Percentiles rank a stretch among this genome's conserved stretches.
These are phyloP conservation scores for Mesembryanthemum crystallinum DNA, from an alignment of 148 eudicot species.

Conservation along the genomic window DNA sequence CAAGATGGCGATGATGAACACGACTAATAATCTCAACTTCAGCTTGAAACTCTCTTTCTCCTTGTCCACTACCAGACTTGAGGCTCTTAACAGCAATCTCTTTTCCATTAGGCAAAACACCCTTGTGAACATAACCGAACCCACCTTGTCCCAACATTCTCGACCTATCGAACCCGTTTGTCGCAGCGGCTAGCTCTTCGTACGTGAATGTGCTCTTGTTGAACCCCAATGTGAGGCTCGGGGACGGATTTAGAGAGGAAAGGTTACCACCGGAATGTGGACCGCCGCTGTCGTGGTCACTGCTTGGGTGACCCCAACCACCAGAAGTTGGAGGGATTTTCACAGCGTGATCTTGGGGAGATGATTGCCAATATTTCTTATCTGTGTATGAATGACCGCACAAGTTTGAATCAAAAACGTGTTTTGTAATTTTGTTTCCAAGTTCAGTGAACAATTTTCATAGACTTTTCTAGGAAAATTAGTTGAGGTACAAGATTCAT, in stretches of 20 bases:
- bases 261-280: neutral
- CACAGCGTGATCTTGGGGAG: constrained; percentile 30
- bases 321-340: constrained; percentile 25
- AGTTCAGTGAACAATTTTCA: no score
- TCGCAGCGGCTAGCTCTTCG: constrained; percentile 62
- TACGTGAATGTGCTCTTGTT: constrained; percentile 50
- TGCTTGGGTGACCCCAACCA: constrained; percentile 17
- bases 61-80: constrained; percentile 82
- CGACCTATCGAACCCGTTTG: constrained; percentile 53
- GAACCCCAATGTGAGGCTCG: constrained; percentile 24
- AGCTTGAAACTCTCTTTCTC: constrained; percentile 71
- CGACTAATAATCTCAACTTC: constrained; percentile 89
- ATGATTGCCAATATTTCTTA: constrained; percentile 31
- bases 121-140: constrained; percentile 74
- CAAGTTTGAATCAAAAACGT: no score
- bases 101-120: constrained; percentile 54
- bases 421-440: no score
- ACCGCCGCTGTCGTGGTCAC: constrained; percentile 9
- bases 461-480: no score
- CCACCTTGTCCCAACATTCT: constrained; percentile 84
- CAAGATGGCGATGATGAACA: constrained; percentile 82
- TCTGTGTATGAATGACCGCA: neutral
- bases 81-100: constrained; percentile 74
- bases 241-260: constrained; percentile 13
- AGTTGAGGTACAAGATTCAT: no score